phyloP scores from a whole-genome alignment of 179 eudicot genomes.

The Spinacia oleracea region DNA sequence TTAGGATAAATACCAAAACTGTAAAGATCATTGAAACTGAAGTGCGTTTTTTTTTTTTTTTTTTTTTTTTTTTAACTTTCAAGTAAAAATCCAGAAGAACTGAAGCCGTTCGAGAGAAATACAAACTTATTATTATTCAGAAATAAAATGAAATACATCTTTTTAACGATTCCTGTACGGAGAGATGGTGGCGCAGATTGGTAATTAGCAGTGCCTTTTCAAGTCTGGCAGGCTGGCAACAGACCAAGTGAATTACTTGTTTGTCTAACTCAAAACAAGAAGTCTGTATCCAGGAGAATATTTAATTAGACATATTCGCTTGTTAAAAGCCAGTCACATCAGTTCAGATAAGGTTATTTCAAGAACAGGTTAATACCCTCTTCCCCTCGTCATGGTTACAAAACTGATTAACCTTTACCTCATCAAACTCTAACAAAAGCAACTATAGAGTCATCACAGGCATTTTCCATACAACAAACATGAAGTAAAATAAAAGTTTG shows the following conservation, averaged over 20 bases:
- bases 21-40: not conserved
- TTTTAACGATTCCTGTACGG: too few species aligned
- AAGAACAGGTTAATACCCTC: not conserved
- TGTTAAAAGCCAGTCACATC: not conserved
- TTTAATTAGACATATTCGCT: not conserved
- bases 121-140: not conserved
- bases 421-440: not conserved
- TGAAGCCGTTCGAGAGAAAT: not conserved
- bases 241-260: not conserved
- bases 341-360: not conserved
- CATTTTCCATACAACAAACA: not conserved
- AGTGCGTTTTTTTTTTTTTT: not conserved
- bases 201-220: not conserved
- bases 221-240: not conserved
- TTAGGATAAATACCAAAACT: not conserved
- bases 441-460: not conserved
- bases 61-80: too few species aligned
- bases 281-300: not conserved
- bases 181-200: not conserved
- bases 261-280: not conserved
- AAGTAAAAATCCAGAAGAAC: not conserved
- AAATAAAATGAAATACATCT: not conserved
- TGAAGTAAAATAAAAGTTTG: not conserved
- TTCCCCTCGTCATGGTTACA: not conserved
- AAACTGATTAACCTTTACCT: not conserved